phyloP scores from a whole-genome alignment of 1,284 basidiomycete genomes.

The Boletus semigastroideus region DNA sequence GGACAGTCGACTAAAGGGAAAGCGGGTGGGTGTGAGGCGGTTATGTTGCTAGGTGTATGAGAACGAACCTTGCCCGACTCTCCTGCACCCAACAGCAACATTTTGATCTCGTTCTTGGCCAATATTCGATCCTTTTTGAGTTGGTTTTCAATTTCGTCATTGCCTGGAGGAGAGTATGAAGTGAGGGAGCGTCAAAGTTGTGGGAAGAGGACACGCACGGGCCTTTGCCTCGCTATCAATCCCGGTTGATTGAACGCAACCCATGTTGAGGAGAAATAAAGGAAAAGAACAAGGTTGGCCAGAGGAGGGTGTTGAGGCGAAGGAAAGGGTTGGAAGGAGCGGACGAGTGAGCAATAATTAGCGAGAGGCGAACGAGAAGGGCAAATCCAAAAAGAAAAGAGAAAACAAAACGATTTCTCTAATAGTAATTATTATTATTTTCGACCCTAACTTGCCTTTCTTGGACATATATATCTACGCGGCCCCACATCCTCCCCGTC shows the following conservation, averaged over 20 bases:
- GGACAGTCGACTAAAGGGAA: slow-evolving; percentile 72
- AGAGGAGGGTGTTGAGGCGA: slow-evolving; percentile 3
- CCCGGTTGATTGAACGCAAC: slow-evolving; percentile 70
- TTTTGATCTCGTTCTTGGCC: slow-evolving; percentile 95
- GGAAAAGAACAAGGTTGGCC: slow-evolving; percentile 15
- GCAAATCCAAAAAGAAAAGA: background rate
- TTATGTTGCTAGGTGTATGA: background rate
- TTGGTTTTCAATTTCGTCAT: slow-evolving; percentile 95
- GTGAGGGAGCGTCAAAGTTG: background rate
- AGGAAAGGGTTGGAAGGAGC: slow-evolving; percentile 22
- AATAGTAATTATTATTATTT: slow-evolving; percentile 12
- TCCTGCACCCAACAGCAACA: slow-evolving; percentile 88
- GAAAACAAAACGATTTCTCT: background rate
- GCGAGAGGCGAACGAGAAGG: slow-evolving; percentile 19
- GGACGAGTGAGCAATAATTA: slow-evolving; percentile 26
- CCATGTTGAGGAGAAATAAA: slow-evolving; percentile 45
- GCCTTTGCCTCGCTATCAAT: slow-evolving; percentile 80
- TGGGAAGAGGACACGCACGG: slow-evolving; percentile 51
- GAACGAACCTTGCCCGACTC: slow-evolving; percentile 82
- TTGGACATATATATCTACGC: slow-evolving; percentile 3
- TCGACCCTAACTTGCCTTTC: slow-evolving; percentile 9
- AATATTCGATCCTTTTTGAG: slow-evolving; percentile 90
- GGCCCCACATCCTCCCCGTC: background rate
- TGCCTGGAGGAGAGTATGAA: slow-evolving; percentile 48
- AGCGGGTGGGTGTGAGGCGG: background rate